Percentiles rank a stretch among this genome's conserved stretches.
Evolutionary conservation across 257 asterid species (phyloP).

Genomic region (Perilla frutescens): DNA sequence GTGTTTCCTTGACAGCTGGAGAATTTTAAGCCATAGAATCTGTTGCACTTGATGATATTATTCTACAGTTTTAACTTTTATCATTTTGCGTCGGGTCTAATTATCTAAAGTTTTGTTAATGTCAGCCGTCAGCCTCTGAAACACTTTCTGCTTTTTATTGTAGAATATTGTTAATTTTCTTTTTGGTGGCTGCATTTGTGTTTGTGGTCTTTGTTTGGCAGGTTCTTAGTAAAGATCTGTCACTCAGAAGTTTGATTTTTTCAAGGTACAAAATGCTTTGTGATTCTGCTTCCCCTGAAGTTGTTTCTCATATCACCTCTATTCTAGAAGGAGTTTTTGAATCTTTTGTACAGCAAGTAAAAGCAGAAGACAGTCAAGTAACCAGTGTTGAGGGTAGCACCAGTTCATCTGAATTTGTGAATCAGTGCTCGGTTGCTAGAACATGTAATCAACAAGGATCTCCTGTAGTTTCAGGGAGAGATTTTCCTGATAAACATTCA

Average conservation of each 20-base stretch:
- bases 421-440: constrained; percentile 47
- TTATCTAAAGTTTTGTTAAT: neutral
- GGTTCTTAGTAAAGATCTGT: constrained; percentile 69
- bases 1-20: neutral
- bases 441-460: constrained; percentile 56
- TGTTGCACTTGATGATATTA: constrained; percentile 24
- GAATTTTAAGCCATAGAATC: neutral
- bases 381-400: constrained; percentile 51
- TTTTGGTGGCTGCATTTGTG: constrained; percentile 38
- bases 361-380: constrained; percentile 49
- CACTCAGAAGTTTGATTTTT: constrained; percentile 62
- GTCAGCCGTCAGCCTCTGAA: constrained; percentile 16
- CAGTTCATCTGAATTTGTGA: constrained; percentile 51
- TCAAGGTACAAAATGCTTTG: constrained; percentile 69
- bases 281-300: constrained; percentile 67
- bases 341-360: constrained; percentile 62
- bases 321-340: constrained; percentile 66
- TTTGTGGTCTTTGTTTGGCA: constrained; percentile 49
- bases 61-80: neutral
- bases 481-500: constrained; percentile 41
- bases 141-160: constrained; percentile 18
- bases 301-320: constrained; percentile 66
- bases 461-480: constrained; percentile 57
- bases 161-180: constrained; percentile 25
- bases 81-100: neutral